These are phyloP conservation scores for Alternaria hordeiaustralica DNA, from an alignment of 2,329 filamentous ascomycete genomes.

Conservation along the genomic window DNA sequence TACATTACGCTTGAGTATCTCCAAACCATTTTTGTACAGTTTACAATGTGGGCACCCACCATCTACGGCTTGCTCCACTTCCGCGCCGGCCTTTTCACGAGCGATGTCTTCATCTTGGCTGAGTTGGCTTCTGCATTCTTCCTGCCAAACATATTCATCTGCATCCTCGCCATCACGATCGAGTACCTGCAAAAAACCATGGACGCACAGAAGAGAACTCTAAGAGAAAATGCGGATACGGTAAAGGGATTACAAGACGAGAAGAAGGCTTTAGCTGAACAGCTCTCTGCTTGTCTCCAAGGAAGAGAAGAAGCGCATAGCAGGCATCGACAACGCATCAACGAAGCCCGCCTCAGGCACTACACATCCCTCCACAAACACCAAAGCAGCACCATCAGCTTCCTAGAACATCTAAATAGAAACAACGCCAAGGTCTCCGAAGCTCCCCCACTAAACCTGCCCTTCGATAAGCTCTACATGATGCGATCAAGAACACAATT, in stretches of 20 bases:
- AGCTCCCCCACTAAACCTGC: neutral
- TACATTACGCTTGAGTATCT: neutral
- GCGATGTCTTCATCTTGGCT: neutral
- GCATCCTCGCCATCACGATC: neutral
- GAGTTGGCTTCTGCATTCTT: no score
- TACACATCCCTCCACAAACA: neutral
- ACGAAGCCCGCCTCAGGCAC: neutral
- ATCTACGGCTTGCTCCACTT: neutral
- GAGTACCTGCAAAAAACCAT: neutral
- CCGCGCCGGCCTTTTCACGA: neutral
- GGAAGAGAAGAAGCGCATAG: neutral
- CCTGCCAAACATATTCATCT: no score
- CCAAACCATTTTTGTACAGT: neutral
- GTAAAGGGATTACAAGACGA: neutral
- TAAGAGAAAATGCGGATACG: neutral
- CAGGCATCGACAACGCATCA: neutral
- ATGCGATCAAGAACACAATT: neutral
- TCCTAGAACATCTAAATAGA: neutral
- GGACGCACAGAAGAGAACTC: neutral
- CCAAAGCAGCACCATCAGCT: neutral
- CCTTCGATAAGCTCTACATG: neutral
- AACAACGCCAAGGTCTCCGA: neutral
- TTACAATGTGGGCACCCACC: neutral
- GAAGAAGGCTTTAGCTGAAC: neutral
- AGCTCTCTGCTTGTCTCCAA: neutral